Conservation (phyloP, 352 stramenopile species). For the Phytophthora boehmeriae region DNA sequence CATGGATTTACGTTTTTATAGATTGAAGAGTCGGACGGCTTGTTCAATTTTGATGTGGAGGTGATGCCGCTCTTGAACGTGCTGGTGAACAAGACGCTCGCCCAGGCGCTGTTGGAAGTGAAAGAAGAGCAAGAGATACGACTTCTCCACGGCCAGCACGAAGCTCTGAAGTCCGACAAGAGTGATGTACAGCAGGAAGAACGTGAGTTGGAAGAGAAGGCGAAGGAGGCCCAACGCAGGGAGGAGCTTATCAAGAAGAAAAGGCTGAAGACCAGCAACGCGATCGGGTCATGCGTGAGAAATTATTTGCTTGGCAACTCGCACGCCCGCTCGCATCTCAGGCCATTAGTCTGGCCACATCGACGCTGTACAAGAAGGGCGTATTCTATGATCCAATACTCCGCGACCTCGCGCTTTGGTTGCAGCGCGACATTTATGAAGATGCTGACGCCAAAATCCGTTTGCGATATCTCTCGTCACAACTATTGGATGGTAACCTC, state of each 20-base stretch:
- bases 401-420: constrained; percentile 52
- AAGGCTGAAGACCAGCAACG: constrained; percentile 48
- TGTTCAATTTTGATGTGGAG: constrained; percentile 87
- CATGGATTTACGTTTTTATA: constrained; percentile 21
- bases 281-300: constrained; percentile 52
- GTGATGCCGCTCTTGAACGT: constrained; percentile 78
- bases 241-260: constrained; percentile 60
- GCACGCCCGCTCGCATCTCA: constrained; percentile 49
- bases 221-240: constrained; percentile 47
- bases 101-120: constrained; percentile 77
- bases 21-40: constrained; percentile 71
- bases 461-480: constrained; percentile 36
- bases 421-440: constrained; percentile 46
- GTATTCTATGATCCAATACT: constrained; percentile 76
- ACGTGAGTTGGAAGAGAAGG: constrained; percentile 55
- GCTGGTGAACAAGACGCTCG: constrained; percentile 83
- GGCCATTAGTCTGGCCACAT: constrained; percentile 35
- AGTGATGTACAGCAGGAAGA: constrained; percentile 44
- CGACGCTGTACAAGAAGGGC: constrained; percentile 44
- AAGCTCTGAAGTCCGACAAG: constrained; percentile 52
- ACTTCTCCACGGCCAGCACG: constrained; percentile 44
- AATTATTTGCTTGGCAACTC: constrained; percentile 69
- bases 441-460: constrained; percentile 48
- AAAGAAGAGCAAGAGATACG: constrained; percentile 77
- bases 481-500: constrained; percentile 55